Evolutionary conservation across 192 early-diverging fungal genomes (phyloP).

Genomic region (Coemansia sp.): DNA sequence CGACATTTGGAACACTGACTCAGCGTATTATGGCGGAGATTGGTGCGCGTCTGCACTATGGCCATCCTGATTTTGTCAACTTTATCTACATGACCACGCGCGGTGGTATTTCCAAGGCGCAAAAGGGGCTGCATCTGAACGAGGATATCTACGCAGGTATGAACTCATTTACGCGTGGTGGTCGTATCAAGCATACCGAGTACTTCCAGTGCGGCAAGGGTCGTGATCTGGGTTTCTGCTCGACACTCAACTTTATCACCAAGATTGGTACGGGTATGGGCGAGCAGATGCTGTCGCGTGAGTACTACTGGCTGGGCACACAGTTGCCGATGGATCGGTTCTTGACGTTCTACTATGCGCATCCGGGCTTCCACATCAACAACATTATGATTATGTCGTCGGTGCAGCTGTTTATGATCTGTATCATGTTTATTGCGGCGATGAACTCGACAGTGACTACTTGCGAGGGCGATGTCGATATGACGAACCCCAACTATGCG

Average conservation of each 20-base stretch:
- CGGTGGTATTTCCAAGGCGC: conserved; percentile 84
- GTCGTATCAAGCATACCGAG: conserved; percentile 84
- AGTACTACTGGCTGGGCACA: conserved; percentile 86
- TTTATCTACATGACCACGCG: conserved; percentile 84
- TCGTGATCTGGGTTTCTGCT: conserved; percentile 84
- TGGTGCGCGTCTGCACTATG: conserved; percentile 82
- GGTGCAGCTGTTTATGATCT: conserved; percentile 77
- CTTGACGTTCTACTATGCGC: conserved; percentile 86
- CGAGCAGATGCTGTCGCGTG: conserved; percentile 90
- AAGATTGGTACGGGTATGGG: conserved; percentile 93
- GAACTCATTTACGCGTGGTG: conserved; percentile 82
- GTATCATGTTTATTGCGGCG: conserved; percentile 71
- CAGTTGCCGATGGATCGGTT: conserved; percentile 82
- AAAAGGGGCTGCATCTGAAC: conserved; percentile 86
- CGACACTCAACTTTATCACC: conserved; percentile 84
- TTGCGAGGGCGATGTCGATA: conserved; percentile 64
- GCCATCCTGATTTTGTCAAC: conserved; percentile 89
- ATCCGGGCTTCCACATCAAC: conserved; percentile 88
- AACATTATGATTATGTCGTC: conserved; percentile 85
- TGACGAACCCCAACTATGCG: conserved; percentile 53
- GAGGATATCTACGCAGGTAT: conserved; percentile 94
- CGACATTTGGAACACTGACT: conserved; percentile 81
- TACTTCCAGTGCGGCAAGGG: conserved; percentile 93
- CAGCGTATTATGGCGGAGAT: conserved; percentile 85
- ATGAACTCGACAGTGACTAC: conserved; percentile 63